phyloP scores from a whole-genome alignment of 202 grass and related monocot genomes.

The Brachypodium distachyon region DNA sequence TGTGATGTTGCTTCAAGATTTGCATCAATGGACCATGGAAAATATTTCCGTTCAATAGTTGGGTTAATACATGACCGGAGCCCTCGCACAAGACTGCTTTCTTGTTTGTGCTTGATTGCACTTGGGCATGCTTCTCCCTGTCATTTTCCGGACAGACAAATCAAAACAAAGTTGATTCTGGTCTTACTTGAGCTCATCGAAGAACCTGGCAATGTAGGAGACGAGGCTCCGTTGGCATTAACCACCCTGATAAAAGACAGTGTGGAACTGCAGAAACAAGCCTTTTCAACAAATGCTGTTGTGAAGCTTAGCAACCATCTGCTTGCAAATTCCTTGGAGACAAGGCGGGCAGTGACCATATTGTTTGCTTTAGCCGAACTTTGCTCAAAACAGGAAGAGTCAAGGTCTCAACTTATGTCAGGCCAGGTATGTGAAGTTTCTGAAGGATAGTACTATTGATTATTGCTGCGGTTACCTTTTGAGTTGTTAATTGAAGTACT shows the following conservation, averaged over 20 bases:
- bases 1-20: conserved; percentile 68
- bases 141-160: conserved; percentile 72
- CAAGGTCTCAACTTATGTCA: conserved; percentile 83
- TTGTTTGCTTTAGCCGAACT: conserved; percentile 83
- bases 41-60: conserved; percentile 60
- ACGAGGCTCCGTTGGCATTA: conserved; percentile 90
- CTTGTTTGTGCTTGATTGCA: conserved; percentile 86
- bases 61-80: conserved; percentile 69
- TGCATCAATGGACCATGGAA: conserved; percentile 67
- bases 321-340: conserved; percentile 40
- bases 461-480: conserved; percentile 1
- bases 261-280: conserved; percentile 84
- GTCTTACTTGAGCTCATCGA: conserved; percentile 87
- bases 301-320: conserved; percentile 79
- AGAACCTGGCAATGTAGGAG: conserved; percentile 71
- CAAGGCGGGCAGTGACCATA: conserved; percentile 71
- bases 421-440: conserved; percentile 56
- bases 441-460: background rate
- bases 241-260: conserved; percentile 71
- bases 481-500: background rate
- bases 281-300: conserved; percentile 55
- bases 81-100: conserved; percentile 76
- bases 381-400: conserved; percentile 81
- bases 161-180: conserved; percentile 82
- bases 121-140: conserved; percentile 57